phyloP scores from a whole-genome alignment of 441 rosid genomes.

The Populus hybrid region DNA sequence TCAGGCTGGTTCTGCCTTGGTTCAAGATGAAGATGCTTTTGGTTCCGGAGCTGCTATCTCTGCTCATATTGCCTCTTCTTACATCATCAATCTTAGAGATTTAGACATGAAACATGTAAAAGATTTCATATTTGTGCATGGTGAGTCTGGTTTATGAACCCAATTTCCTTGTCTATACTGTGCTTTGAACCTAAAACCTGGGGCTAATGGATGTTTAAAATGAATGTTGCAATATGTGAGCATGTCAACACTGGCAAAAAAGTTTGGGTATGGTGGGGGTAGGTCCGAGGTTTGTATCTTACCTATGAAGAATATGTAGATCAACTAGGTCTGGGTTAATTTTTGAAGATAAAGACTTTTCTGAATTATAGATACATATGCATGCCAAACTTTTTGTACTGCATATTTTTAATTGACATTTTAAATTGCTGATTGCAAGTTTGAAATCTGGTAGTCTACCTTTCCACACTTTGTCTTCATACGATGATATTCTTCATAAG shows the following conservation, averaged over 20 bases:
- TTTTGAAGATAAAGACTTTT: background rate
- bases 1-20: slow-evolving; percentile 90
- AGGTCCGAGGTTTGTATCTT: background rate
- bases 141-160: slow-evolving; percentile 39
- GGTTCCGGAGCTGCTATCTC: slow-evolving; percentile 67
- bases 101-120: slow-evolving; percentile 88
- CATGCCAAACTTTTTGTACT: background rate
- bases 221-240: background rate
- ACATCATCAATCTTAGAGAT: slow-evolving; percentile 79
- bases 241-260: background rate
- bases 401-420: background rate
- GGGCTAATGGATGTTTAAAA: background rate
- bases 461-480: background rate
- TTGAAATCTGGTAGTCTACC: background rate
- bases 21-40: slow-evolving; percentile 80
- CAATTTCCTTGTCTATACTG: background rate
- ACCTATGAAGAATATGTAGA: background rate
- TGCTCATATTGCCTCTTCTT: slow-evolving; percentile 83
- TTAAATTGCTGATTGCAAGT: background rate
- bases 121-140: slow-evolving; percentile 92
- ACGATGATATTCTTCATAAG: background rate
- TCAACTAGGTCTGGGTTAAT: background rate
- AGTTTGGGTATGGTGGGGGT: background rate
- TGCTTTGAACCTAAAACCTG: background rate
- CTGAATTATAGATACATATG: background rate